Percentiles rank a stretch among this genome's conserved stretches.
phyloP scores from a whole-genome alignment of 306 rosid species.

The Glycine soja region DNA sequence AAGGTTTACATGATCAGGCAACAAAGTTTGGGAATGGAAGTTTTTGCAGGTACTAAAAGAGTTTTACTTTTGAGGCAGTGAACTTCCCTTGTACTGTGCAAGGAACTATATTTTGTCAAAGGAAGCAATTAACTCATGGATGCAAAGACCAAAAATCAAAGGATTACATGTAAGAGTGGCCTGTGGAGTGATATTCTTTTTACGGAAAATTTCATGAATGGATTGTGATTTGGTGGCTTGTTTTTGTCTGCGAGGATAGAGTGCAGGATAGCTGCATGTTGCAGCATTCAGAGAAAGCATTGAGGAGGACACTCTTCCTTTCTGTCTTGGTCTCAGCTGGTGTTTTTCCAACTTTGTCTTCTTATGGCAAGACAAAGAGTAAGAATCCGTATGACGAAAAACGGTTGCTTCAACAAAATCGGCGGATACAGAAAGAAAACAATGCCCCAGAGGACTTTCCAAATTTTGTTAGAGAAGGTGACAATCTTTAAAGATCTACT shows the following conservation, averaged over 20 bases:
- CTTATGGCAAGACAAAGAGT: constrained; percentile 75
- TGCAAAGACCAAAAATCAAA: constrained; percentile 56
- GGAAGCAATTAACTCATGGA: constrained; percentile 51
- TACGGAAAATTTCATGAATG: constrained; percentile 7
- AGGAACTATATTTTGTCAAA: constrained; percentile 50
- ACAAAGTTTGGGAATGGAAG: constrained; percentile 12
- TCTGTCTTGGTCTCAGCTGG: constrained; percentile 62
- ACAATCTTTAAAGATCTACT: not conserved
- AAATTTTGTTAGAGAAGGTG: constrained; percentile 95
- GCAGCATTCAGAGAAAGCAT: constrained; percentile 47
- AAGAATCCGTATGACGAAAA: constrained; percentile 80
- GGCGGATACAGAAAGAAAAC: constrained; percentile 77
- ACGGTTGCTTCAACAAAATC: constrained; percentile 85
- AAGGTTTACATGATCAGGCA: constrained; percentile 27
- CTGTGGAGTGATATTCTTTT: constrained; percentile 33
- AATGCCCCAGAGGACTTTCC: constrained; percentile 93
- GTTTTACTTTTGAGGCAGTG: constrained; percentile 51
- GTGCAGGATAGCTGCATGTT: constrained; percentile 44
- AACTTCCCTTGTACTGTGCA: constrained; percentile 54
- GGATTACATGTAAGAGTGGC: constrained; percentile 62
- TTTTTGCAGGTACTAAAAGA: constrained; percentile 30
- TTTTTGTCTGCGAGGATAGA: constrained; percentile 52
- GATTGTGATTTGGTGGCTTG: constrained; percentile 21
- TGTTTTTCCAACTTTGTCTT: constrained; percentile 66
- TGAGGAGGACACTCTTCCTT: constrained; percentile 69